A percentile compares a stretch with the other conserved stretches of the same genome.
Evolutionary conservation across 495 filamentous ascomycete genomes (phyloP).

Genomic region (Penicillium dipodomyicola): DNA sequence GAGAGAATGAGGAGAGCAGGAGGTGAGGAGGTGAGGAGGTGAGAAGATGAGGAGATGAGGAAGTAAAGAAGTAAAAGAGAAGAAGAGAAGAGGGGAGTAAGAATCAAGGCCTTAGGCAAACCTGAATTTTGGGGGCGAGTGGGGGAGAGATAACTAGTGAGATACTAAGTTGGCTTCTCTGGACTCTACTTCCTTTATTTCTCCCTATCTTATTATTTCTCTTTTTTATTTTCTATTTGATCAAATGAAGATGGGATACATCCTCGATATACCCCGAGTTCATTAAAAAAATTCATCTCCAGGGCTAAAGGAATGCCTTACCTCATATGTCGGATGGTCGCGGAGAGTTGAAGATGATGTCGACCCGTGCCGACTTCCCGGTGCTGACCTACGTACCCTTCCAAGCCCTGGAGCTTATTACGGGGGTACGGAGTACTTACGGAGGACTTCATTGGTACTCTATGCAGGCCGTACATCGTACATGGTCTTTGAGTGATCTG

Average conservation of each 20-base stretch:
- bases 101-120: slow-evolving; percentile 12
- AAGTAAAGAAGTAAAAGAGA: slow-evolving; percentile 7
- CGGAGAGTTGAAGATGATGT: slow-evolving; percentile 13
- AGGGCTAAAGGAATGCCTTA: neutral
- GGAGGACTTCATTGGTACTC: neutral
- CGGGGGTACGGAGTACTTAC: neutral
- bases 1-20: neutral
- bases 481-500: slow-evolving; percentile 18
- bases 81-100: slow-evolving; percentile 14
- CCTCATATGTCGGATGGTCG: slow-evolving; percentile 16
- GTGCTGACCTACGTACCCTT: neutral
- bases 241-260: neutral
- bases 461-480: slow-evolving; percentile 5
- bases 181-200: neutral
- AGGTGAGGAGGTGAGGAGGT: neutral
- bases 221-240: neutral
- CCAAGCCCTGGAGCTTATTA: neutral
- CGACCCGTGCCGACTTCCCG: slow-evolving; percentile 29
- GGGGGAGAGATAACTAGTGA: slow-evolving; percentile 1
- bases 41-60: neutral
- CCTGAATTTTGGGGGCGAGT: slow-evolving; percentile 6
- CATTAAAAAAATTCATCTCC: neutral
- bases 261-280: neutral
- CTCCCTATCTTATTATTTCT: neutral
- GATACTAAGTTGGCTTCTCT: neutral